A percentile compares a stretch with the other conserved stretches of the same genome.
These are phyloP conservation scores for Symbiodinium pilosum DNA, from an alignment of 73 alveolate species.

Conservation along the genomic window DNA sequence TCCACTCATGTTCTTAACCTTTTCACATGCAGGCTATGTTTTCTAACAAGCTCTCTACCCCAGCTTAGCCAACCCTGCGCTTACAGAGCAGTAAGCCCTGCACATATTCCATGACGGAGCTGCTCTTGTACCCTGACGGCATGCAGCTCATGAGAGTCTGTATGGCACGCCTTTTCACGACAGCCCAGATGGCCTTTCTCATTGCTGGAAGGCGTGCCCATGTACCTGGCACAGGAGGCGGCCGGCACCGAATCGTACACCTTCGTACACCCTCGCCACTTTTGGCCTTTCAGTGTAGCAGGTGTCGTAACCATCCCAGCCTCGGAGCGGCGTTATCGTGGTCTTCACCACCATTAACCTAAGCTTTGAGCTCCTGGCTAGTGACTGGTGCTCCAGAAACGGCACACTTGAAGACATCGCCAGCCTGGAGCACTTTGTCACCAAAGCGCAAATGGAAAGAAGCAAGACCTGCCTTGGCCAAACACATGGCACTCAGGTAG, in stretches of 20 bases:
- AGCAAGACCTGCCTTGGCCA: slow-evolving; percentile 35
- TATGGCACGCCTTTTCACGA: neutral
- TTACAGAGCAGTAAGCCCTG: neutral
- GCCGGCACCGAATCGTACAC: neutral
- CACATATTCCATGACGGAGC: slow-evolving; percentile 91
- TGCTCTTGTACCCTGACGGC: slow-evolving; percentile 62
- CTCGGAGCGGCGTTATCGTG: neutral
- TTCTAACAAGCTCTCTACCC: neutral
- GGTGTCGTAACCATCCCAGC: slow-evolving; percentile 95
- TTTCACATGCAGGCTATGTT: neutral
- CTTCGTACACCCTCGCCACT: too few relatives aligned
- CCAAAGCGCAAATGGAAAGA: too few relatives aligned
- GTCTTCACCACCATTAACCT: neutral
- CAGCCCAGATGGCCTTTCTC: slow-evolving; percentile 22
- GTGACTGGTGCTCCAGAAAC: slow-evolving; percentile 94
- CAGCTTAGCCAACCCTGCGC: too few relatives aligned
- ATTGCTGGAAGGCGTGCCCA: slow-evolving; percentile 91
- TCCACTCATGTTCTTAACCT: slow-evolving; percentile 76
- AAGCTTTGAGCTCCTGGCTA: neutral
- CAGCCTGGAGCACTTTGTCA: slow-evolving; percentile 4
- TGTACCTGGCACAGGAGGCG: slow-evolving; percentile 26
- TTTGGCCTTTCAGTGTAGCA: slow-evolving; percentile 82
- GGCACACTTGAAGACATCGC: slow-evolving; percentile 92
- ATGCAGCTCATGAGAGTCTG: neutral
- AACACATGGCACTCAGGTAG: slow-evolving; percentile 88